A percentile compares a stretch with the other conserved stretches of the same genome.
These are phyloP conservation scores for Trematosphaeria pertusa DNA, from an alignment of 2,329 filamentous ascomycete genomes.

Conservation along the genomic window DNA sequence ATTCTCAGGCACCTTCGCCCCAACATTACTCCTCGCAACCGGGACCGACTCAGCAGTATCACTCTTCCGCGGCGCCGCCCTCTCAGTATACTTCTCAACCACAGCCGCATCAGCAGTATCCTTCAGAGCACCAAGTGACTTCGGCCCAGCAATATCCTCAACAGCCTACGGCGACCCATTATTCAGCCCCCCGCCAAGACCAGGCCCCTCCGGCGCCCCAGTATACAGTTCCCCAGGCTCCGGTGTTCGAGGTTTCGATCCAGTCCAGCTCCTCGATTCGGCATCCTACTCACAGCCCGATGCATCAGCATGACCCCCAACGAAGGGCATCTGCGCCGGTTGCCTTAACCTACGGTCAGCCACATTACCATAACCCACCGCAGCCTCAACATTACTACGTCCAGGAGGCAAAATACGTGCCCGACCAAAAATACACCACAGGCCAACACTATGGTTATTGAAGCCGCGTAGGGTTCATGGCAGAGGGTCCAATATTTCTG, in stretches of 20 bases:
- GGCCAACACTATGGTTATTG: constrained; percentile 16
- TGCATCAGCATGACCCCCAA: constrained; percentile 30
- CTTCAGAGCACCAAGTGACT: constrained; percentile 13
- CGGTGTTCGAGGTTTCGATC: constrained; percentile 26
- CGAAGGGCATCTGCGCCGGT: constrained; percentile 42
- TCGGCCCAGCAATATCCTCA: constrained; percentile 28
- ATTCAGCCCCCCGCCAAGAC: constrained; percentile 27
- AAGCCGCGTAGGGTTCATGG: not conserved
- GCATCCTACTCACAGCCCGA: constrained; percentile 21
- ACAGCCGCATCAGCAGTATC: constrained; percentile 15
- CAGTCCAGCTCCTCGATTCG: constrained; percentile 21
- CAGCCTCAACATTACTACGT: constrained; percentile 18
- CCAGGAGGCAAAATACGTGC: constrained; percentile 34
- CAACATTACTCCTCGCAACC: constrained; percentile 34
- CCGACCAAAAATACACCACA: constrained; percentile 35
- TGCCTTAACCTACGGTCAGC: constrained; percentile 29
- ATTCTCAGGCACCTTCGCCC: constrained; percentile 32
- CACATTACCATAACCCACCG: constrained; percentile 29
- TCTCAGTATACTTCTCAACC: constrained; percentile 30
- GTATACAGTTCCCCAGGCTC: constrained; percentile 32
- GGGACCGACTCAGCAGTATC: constrained; percentile 26
- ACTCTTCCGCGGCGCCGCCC: constrained; percentile 22
- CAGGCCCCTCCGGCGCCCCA: constrained; percentile 31
- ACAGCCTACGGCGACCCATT: constrained; percentile 22
- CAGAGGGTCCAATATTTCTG: too few relatives aligned